Evolutionary conservation across 345 rosid genomes (phyloP).

Genomic region (Brassica cretica): DNA sequence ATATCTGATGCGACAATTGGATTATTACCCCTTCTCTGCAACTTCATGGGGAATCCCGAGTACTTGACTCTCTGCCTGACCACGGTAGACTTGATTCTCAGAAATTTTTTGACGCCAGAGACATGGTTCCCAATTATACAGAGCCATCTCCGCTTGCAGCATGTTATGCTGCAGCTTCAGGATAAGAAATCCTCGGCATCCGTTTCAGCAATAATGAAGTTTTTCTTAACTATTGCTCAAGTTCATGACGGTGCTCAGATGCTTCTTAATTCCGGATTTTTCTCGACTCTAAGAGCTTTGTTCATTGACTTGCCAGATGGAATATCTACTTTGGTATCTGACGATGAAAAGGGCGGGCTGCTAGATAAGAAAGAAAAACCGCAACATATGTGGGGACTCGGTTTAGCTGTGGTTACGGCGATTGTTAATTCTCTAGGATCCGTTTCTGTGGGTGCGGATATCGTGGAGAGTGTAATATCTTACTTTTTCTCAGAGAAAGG

Average conservation of each 20-base stretch:
- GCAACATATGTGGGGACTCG: constrained; percentile 74
- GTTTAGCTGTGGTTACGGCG: constrained; percentile 78
- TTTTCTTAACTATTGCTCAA: constrained; percentile 74
- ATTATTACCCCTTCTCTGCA: constrained; percentile 72
- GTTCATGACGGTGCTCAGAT: constrained; percentile 84
- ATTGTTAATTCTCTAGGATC: constrained; percentile 73
- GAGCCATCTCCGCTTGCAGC: constrained; percentile 65
- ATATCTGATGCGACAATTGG: constrained; percentile 68
- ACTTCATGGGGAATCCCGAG: constrained; percentile 55
- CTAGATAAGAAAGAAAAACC: constrained; percentile 55
- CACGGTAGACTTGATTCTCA: constrained; percentile 56
- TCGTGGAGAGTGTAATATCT: constrained; percentile 62
- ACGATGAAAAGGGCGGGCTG: constrained; percentile 41
- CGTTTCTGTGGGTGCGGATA: constrained; percentile 44
- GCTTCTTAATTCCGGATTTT: constrained; percentile 73
- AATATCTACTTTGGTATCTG: constrained; percentile 42
- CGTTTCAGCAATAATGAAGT: constrained; percentile 56
- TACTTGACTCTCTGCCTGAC: constrained; percentile 64
- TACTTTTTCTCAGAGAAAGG: constrained; percentile 76
- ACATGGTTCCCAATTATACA: constrained; percentile 86
- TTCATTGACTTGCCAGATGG: constrained; percentile 54
- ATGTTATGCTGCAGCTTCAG: constrained; percentile 63
- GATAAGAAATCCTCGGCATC: constrained; percentile 53
- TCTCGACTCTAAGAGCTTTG: constrained; percentile 62
- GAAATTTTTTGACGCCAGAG: constrained; percentile 62